These are phyloP conservation scores for Brassica juncea DNA, from an alignment of 345 rosid species.

Conservation along the genomic window DNA sequence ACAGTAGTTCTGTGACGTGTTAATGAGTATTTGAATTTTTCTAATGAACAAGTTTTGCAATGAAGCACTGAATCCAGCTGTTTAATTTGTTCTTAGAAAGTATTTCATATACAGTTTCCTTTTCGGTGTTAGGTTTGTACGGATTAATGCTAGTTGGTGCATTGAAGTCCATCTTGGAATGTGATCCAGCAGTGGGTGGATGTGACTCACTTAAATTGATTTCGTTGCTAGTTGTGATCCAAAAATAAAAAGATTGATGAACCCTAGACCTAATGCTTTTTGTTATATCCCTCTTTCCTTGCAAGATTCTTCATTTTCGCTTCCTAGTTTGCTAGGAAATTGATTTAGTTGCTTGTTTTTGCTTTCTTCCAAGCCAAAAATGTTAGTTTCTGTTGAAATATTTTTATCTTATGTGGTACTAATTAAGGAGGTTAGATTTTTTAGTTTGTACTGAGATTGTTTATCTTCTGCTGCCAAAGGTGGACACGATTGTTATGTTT, in stretches of 20 bases:
- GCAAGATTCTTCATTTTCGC: not conserved
- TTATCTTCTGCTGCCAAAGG: not conserved
- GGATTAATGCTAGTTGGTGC: constrained; percentile 29
- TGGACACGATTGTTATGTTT: not conserved
- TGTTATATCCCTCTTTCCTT: not conserved
- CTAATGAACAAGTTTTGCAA: constrained; percentile 14
- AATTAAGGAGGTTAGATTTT: not conserved
- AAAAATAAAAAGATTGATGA: constrained; percentile 7
- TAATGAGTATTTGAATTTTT: not conserved
- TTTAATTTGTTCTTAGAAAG: constrained; percentile 27
- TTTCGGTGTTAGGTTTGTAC: constrained; percentile 35
- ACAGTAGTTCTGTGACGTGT: constrained; percentile 12
- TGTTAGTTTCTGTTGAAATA: not conserved
- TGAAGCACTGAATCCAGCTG: constrained; percentile 24
- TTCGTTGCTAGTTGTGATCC: not conserved
- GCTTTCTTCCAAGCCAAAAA: not conserved
- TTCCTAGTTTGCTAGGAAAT: not conserved
- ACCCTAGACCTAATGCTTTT: constrained; percentile 26
- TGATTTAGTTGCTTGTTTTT: not conserved
- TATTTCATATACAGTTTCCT: constrained; percentile 8
- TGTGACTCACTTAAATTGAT: not conserved
- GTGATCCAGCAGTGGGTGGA: constrained; percentile 17
- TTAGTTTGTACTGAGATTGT: not conserved
- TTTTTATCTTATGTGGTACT: not conserved
- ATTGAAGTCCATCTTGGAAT: constrained; percentile 24